Evolutionary conservation across 805 yeast species (phyloP).

Genomic region (Blastobotrys parvus): DNA sequence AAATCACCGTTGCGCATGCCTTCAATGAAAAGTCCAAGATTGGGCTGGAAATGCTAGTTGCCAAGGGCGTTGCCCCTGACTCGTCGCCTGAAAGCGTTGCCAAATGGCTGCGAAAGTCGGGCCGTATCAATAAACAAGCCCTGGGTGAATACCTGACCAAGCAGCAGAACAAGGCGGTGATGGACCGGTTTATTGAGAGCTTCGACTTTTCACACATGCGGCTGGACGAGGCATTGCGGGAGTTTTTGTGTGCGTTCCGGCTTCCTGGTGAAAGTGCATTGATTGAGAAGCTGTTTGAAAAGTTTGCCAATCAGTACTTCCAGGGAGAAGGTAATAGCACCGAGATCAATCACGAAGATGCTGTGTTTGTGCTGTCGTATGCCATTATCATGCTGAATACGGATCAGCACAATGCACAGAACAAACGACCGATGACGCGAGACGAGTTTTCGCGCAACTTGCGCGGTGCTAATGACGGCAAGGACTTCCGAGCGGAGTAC

Average conservation of each 20-base stretch:
- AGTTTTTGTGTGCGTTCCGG: slow-evolving; percentile 73
- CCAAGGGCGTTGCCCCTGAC: slow-evolving; percentile 52
- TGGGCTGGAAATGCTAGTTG: slow-evolving; percentile 61
- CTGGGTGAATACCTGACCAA: slow-evolving; percentile 83
- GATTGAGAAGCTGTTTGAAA: slow-evolving; percentile 84
- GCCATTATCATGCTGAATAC: slow-evolving; percentile 93
- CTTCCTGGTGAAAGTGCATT: slow-evolving; percentile 97
- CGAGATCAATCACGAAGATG: slow-evolving; percentile 64
- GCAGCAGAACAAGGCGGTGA: slow-evolving; percentile 51
- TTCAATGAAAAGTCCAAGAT: slow-evolving; percentile 74
- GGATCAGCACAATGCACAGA: slow-evolving; percentile 86
- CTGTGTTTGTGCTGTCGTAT: slow-evolving; percentile 82
- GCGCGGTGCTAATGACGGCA: slow-evolving; percentile 62
- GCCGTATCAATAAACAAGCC: slow-evolving; percentile 76
- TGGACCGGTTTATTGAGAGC: slow-evolving; percentile 54
- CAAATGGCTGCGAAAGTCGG: slow-evolving; percentile 66
- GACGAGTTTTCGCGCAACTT: slow-evolving; percentile 75
- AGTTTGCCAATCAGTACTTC: slow-evolving; percentile 75
- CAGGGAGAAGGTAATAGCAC: slow-evolving; percentile 42
- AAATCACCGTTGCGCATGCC: slow-evolving; percentile 61
- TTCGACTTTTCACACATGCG: slow-evolving; percentile 73
- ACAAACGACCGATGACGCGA: slow-evolving; percentile 83
- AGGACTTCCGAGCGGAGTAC: slow-evolving; percentile 82
- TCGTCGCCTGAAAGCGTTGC: slow-evolving; percentile 53
- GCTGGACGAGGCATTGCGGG: slow-evolving; percentile 88